Base-by-base conservation (phyloP, 345 rosid species). In the Eucalyptus victrix region DNA sequence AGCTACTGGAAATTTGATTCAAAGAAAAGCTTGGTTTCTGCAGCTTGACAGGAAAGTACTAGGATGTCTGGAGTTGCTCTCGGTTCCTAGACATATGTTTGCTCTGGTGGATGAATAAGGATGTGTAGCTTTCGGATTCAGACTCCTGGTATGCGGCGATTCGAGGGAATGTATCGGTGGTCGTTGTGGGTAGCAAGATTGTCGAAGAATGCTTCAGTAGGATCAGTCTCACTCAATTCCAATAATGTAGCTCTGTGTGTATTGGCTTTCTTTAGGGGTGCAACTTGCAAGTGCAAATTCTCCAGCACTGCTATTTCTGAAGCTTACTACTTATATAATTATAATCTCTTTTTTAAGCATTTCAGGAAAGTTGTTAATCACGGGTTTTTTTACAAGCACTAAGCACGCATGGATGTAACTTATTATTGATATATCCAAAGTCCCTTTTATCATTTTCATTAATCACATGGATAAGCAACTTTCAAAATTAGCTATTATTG, bases 401-500 rank as follows among this genome's bases (percentile, higher is more conserved):
- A 60, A 60, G 15, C 67, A 28, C 16, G 16, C 12, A 60, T 3
- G 32, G n/a, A 60, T 28, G 67, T 26, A 62, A 62, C 69, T 62
- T 62, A 12, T 62, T 62, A 30, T 62, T 14, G 9, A 62, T 30
- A 60, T 60, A 60, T 60, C 69, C 69, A 60, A 62, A 13, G 69
- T 62, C 69, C 17, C 69, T 62, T 60, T 60, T 62, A 51, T 17
- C 54, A 51, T 16, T 26, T 58, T 58, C 30, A 11, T 58, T 58
- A 24, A 58, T 58, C 7, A 0, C 65, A 1, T 58, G 65, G 65
- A 58, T 60, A 60, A 26, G 67, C 67, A 60, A 60, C 15, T 60
- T 60, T 12, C 1, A 12, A 5, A 28, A 26, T 26, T 60, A 60
- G 0, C 28, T 26, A 60, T 0, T 60, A 28, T 8, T 28, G 0